Percentiles rank a stretch among this genome's conserved stretches.
Conservation (phyloP, 2,329 filamentous ascomycete genomes). For the Xylaria sp. region DNA sequence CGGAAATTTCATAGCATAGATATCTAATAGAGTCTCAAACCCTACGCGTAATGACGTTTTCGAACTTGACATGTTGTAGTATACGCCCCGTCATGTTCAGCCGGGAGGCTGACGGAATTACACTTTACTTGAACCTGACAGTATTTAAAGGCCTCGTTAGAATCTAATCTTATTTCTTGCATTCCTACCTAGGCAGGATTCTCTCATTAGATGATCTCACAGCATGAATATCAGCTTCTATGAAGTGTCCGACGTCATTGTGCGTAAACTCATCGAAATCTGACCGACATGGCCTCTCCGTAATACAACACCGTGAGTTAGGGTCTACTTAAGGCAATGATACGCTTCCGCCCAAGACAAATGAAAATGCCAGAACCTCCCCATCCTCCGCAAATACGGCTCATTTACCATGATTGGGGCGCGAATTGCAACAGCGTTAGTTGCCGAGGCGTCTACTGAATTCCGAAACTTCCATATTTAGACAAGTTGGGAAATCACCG, state of each 20-base stretch:
- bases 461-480: background rate
- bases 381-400: background rate
- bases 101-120: background rate
- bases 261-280: background rate
- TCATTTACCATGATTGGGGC: background rate
- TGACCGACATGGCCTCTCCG: background rate
- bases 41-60: too few relatives aligned
- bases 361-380: background rate
- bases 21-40: too few relatives aligned
- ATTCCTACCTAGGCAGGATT: too few relatives aligned
- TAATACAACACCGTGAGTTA: background rate
- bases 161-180: background rate
- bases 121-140: background rate
- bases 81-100: too few relatives aligned
- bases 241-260: background rate
- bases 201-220: background rate
- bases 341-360: background rate
- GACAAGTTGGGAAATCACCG: background rate
- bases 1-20: background rate
- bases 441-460: background rate
- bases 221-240: constrained; percentile 3
- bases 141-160: background rate
- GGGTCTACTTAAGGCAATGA: background rate
- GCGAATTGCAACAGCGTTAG: background rate
- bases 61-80: too few relatives aligned